These are phyloP conservation scores for Alisma plantagoaquatica DNA, from an alignment of 106 monocot species.

Conservation along the genomic window DNA sequence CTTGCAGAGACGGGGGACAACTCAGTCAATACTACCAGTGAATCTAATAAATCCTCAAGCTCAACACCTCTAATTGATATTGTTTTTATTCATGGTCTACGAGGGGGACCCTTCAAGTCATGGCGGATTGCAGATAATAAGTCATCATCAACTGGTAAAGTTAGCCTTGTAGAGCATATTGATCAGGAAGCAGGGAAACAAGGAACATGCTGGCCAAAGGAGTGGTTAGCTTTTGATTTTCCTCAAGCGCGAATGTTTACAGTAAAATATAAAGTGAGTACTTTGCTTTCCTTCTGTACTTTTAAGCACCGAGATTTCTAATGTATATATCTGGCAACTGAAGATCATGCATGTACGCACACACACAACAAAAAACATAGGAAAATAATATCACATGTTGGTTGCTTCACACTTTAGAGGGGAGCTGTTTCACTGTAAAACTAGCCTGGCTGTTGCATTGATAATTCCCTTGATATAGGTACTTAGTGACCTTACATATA, in stretches of 20 bases:
- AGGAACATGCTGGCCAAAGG: constrained; percentile 96
- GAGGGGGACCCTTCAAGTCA: constrained; percentile 97
- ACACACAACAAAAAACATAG: no score
- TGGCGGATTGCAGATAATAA: constrained; percentile 97
- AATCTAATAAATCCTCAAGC: not conserved
- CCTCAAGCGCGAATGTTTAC: constrained; percentile 71
- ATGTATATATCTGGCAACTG: no score
- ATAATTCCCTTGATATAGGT: not conserved
- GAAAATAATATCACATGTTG: no score
- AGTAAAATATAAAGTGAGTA: constrained; percentile 89
- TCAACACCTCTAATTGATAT: constrained; percentile 54
- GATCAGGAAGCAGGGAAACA: constrained; percentile 93
- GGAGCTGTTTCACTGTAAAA: not conserved
- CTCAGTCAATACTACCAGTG: constrained; percentile 6
- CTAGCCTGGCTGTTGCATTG: not conserved
- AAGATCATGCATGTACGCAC: no score
- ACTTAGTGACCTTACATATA: no score
- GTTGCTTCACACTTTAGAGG: no score
- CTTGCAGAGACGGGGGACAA: constrained; percentile 4
- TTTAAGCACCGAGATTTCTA: not conserved
- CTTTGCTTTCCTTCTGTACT: no score
- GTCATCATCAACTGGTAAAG: constrained; percentile 79
- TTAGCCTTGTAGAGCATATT: constrained; percentile 86
- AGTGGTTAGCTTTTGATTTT: constrained; percentile 91
- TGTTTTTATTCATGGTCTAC: constrained; percentile 91